Evolutionary conservation across 306 rosid species (phyloP), one percentile per base, ranked within the genome.

Genomic region (Malus fusca): DNA sequence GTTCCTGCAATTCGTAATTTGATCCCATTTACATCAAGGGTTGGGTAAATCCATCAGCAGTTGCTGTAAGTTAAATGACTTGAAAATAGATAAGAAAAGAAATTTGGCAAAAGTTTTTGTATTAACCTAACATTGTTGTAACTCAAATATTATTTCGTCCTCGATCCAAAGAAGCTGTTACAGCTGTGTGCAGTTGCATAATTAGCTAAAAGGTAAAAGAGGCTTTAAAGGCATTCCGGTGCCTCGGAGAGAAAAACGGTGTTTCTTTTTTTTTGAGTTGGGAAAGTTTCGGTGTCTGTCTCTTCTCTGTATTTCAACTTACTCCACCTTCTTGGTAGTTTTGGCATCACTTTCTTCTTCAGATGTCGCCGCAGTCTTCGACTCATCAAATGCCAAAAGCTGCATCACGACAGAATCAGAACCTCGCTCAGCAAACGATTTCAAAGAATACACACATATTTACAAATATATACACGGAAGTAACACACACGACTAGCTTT

Each of bases 371-470:
- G 85, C 78, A 4, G 79, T 69, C 85, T 89, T 96, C 10, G 97
- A 90, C 88, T 96, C 99, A 66, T 92, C 96, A 44, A 96, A 96
- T 71, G 86, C 99, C 88, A 96, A 80, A 83, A 96, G 77, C 99
- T 92, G 88, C 83, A 70, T 35, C 11, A 68, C 69, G 23, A 68
- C 30, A 80, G 70, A 68, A 42, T 68, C 21, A 21, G 6, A 11
- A 43, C 14, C 59, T 46, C 22, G 28, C 40, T 61, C 33, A 61
- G 66, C 14, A 13, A 61, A 26, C 19, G 14, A 17, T 51, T 51
- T 15, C 55, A 51, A 17, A 51, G 7, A 17, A 15, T 51, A 51
- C 18, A 51, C 17, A 51, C 6, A 48, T 5, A 48, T 48, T 48
- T 1, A 51, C 21, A 51, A 51, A 51, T 51, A 51, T 51, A 6